A percentile compares a stretch with the other conserved stretches of the same genome.
These are phyloP conservation scores for Brachypodium distachyon DNA, from an alignment of 202 grass and related monocot genomes.

Conservation along the genomic window DNA sequence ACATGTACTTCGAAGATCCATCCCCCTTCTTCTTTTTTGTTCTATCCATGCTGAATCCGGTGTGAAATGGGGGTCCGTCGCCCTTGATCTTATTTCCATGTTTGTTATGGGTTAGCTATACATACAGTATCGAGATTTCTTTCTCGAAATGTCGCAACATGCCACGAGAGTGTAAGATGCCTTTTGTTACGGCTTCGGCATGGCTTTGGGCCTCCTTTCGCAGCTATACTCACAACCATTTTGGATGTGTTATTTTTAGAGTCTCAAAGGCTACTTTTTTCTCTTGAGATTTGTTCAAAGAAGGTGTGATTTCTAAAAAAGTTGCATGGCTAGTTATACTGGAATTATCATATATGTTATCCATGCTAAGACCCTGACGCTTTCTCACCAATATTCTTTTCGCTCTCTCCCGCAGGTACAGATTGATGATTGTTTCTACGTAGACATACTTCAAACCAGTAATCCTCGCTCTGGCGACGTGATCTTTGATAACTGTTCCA, in stretches of 20 bases:
- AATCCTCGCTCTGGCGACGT: not conserved
- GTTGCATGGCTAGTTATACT: not conserved
- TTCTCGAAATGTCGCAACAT: conserved; percentile 20
- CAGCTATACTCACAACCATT: not conserved
- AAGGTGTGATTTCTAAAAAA: not conserved
- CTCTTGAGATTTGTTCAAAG: not conserved
- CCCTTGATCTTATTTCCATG: not conserved
- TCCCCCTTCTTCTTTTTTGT: not conserved
- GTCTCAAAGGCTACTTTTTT: not conserved
- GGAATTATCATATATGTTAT: not conserved
- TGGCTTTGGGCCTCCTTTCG: not conserved
- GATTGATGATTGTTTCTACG: not conserved
- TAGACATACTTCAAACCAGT: conserved; percentile 1
- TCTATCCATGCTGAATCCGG: not conserved
- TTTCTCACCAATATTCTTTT: conserved; percentile 28
- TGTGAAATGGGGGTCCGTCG: not conserved
- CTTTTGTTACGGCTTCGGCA: not conserved
- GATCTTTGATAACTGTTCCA: conserved; percentile 20
- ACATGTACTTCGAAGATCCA: not conserved
- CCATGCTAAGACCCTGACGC: not conserved
- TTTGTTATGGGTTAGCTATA: not conserved
- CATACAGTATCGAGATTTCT: not conserved
- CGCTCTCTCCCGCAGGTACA: conserved; percentile 10
- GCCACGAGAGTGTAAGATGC: not conserved
- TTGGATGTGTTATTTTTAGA: not conserved